These are phyloP conservation scores for Scolecobasidium constrictum DNA, from an alignment of 2,329 filamentous ascomycete species.

Conservation along the genomic window DNA sequence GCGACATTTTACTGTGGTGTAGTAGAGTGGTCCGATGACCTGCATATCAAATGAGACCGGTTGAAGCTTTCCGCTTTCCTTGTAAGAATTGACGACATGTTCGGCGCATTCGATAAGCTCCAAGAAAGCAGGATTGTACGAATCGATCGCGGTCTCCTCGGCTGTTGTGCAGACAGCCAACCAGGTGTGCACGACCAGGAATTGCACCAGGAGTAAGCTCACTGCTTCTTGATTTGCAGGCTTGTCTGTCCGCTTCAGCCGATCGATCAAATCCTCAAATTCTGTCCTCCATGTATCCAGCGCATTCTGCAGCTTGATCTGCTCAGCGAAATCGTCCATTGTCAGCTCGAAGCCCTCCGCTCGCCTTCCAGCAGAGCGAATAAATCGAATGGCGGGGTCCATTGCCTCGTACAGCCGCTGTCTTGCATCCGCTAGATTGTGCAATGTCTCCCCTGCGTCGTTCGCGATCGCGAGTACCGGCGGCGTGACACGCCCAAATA, in stretches of 20 bases:
- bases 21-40: slow-evolving; percentile 1
- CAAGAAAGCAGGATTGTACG: not conserved
- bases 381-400: not conserved
- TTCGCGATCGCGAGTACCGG: not conserved
- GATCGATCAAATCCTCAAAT: not conserved
- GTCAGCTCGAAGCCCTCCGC: not conserved
- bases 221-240: not conserved
- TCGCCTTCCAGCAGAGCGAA: not conserved
- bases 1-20: slow-evolving; percentile 1
- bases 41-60: slow-evolving; percentile 5
- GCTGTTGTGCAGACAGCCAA: not conserved
- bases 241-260: not conserved
- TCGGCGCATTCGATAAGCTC: not conserved
- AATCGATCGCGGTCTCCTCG: not conserved
- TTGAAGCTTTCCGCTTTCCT: not conserved
- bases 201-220: not conserved
- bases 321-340: not conserved
- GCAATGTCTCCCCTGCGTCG: not conserved
- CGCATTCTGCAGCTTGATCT: not conserved
- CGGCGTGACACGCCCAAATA: not conserved
- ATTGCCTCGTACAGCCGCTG: not conserved
- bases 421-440: not conserved
- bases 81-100: not conserved
- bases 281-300: not conserved
- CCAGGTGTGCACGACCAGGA: not conserved